Percentiles rank a stretch among this genome's conserved stretches.
Conservation (phyloP, 257 asterid genomes). For the Solanum ossicruentum region DNA sequence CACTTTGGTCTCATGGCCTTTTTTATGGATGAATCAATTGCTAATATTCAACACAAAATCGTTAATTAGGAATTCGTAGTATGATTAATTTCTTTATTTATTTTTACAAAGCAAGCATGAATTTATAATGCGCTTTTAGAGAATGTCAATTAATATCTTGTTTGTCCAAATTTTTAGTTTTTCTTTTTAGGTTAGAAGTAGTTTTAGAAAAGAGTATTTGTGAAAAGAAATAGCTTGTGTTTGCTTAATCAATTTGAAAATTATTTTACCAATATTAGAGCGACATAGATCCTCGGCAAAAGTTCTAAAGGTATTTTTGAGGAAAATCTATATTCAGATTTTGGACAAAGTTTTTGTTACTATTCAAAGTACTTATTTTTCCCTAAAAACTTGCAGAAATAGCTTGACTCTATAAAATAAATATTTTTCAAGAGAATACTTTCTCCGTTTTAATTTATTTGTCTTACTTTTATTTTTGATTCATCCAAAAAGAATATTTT, state of each 20-base stretch:
- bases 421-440: not conserved
- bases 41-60: not conserved
- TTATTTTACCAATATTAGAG: not conserved
- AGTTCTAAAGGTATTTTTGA: too few species aligned
- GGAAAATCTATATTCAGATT: not conserved
- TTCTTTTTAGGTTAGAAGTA: too few species aligned
- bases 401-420: too few species aligned
- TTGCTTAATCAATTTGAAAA: not conserved
- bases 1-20: not conserved
- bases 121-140: too few species aligned
- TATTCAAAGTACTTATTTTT: too few species aligned
- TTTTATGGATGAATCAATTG: not conserved
- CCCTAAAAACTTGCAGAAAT: not conserved
- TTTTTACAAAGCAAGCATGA: too few species aligned
- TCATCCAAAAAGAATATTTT: fast-evolving
- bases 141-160: not conserved
- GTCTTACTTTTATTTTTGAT: too few species aligned
- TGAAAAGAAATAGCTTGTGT: not conserved
- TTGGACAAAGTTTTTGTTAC: too few species aligned
- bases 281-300: not conserved
- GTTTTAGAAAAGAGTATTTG: not conserved
- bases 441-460: too few species aligned
- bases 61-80: not conserved
- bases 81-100: too few species aligned
- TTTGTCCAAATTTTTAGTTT: not conserved